Base-by-base conservation (phyloP, 768 basidiomycete species). In the Lentinula aciculospora region DNA sequence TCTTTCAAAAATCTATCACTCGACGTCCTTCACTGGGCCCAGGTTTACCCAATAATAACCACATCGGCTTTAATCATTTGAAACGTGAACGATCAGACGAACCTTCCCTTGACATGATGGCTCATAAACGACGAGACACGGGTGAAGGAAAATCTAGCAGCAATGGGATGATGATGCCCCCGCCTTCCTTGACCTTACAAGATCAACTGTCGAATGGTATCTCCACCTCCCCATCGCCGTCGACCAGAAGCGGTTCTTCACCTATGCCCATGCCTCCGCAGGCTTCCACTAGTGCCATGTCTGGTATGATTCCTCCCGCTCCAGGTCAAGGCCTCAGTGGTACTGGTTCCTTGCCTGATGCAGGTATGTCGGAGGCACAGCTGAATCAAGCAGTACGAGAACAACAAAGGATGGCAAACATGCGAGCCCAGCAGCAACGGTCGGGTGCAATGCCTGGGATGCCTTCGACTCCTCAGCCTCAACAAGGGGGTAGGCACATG, bases 21-120 rank as follows among this genome's bases (percentile, higher is more conserved):
- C 44, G 75, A 77, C 3, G 75, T 77, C 39, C 74, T 15, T 47
- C 46, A n/a, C 27, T 31, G 5, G 29, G 46, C 78, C 56, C 76
- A 79, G 49, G 32, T 64, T 10, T 25, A 28, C 32, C 72, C 69
- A 36, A 65, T 65, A 54, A 60, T 62, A 19, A 44, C 12, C n/a
- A 57, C 36, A 55, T 57, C 36, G 44, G 53, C 71, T 66, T 54
- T 67, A 67, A 56, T 57, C 8, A 58, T n/a, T 71, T 86, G 32
- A 89, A 89, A 65, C 84, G 88, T 55, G 82, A 83, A 44, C 75
- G 87, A 37, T 68, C 79, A 2, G 84, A 84, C 13, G 86, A 87
- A 44, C 31, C 57, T 4, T 57, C 60, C 48, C 59, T 65, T 3
- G 78, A 79, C 25, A 57, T 45, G 34, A 50, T 64, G 23, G 71